A percentile compares a stretch with the other conserved stretches of the same genome.
phyloP scores from a whole-genome alignment of 768 basidiomycete species.

The Tremella yokohamensis region DNA sequence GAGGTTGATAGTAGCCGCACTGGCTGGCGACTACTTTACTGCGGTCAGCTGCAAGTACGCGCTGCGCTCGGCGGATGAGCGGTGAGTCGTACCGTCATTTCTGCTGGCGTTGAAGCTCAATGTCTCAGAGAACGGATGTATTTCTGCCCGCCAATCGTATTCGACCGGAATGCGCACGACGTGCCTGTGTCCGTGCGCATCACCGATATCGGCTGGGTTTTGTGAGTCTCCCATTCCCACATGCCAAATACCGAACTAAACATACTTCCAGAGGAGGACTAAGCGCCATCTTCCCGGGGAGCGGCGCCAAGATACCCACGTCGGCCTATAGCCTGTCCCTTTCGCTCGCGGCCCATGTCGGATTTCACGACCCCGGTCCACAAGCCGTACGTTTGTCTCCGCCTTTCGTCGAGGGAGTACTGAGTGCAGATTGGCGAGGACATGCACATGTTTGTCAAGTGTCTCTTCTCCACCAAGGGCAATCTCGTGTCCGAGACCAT shows the following conservation, averaged over 20 bases:
- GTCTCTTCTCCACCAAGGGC: slow-evolving; percentile 39
- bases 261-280: slow-evolving; percentile 20
- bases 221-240: slow-evolving; percentile 9
- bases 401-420: neutral
- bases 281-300: slow-evolving; percentile 37
- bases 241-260: no score
- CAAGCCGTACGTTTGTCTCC: slow-evolving; percentile 15
- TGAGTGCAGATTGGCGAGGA: slow-evolving; percentile 40
- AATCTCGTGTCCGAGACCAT: slow-evolving; percentile 43
- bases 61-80: slow-evolving; percentile 19
- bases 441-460: slow-evolving; percentile 49
- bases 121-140: slow-evolving; percentile 13
- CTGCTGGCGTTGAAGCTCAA: neutral
- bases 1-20: slow-evolving; percentile 18
- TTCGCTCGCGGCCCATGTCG: slow-evolving; percentile 32
- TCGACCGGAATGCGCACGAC: slow-evolving; percentile 37
- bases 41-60: slow-evolving; percentile 36
- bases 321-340: slow-evolving; percentile 43
- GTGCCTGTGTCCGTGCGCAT: slow-evolving; percentile 36
- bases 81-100: slow-evolving; percentile 6
- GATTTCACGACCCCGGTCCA: slow-evolving; percentile 44
- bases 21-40: slow-evolving; percentile 43
- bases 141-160: slow-evolving; percentile 31
- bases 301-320: slow-evolving; percentile 42
- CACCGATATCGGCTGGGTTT: slow-evolving; percentile 38